A percentile compares a stretch with the other conserved stretches of the same genome.
Evolutionary conservation across 2,329 filamentous ascomycete genomes (phyloP).

Genomic region (Arthroderma uncinatum): DNA sequence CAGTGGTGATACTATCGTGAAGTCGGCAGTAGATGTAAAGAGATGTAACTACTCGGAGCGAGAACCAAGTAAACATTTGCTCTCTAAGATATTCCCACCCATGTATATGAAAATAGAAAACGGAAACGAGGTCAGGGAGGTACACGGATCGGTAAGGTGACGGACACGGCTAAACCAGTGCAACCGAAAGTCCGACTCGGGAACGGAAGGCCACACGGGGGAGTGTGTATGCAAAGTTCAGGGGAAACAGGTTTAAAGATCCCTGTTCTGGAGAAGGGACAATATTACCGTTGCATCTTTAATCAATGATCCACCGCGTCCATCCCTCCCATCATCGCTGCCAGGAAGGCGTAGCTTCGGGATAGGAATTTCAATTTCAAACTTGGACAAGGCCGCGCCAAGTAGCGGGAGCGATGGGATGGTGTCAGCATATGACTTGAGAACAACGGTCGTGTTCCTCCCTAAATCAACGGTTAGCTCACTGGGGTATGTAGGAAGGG

Average conservation of each 20-base stretch:
- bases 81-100: not conserved
- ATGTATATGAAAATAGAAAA: not conserved
- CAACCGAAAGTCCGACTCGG: not conserved
- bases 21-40: conserved; percentile 73
- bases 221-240: not conserved
- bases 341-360: conserved; percentile 52
- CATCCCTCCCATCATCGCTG: conserved; percentile 38
- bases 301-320: conserved; percentile 50
- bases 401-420: conserved; percentile 64
- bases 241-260: not conserved
- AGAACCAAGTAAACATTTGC: conserved; percentile 5
- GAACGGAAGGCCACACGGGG: not conserved
- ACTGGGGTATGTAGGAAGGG: not conserved
- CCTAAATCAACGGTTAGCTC: conserved; percentile 33
- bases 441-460: conserved; percentile 66
- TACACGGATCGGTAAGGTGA: not conserved
- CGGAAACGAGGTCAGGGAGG: not conserved
- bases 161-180: not conserved
- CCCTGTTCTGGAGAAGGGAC: conserved; percentile 16
- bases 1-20: conserved; percentile 71
- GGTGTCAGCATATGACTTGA: conserved; percentile 59
- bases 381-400: conserved; percentile 58
- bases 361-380: conserved; percentile 60
- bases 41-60: conserved; percentile 52
- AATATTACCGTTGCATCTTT: conserved; percentile 56